These are phyloP conservation scores for Botrytis fabae DNA, from an alignment of 2,329 filamentous ascomycete species.

Conservation along the genomic window DNA sequence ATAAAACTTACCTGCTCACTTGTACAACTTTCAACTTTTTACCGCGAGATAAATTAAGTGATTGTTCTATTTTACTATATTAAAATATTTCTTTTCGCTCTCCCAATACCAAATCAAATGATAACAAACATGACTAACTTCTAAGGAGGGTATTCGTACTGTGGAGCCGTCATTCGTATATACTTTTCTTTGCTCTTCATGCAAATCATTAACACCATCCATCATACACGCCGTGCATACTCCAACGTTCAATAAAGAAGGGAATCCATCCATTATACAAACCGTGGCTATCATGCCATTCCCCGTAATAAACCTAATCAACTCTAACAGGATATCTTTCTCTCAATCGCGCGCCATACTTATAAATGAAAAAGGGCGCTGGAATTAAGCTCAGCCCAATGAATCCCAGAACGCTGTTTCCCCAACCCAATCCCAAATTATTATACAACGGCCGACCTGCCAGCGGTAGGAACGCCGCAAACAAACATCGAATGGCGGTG, in stretches of 20 bases:
- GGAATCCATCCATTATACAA: not conserved
- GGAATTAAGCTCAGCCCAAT: constrained; percentile 20
- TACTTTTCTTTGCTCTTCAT: not conserved
- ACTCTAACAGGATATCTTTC: constrained; percentile 20
- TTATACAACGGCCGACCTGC: constrained; percentile 45
- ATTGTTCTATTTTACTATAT: not conserved
- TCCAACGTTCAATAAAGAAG: not conserved
- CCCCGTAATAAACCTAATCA: not conserved
- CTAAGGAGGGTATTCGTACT: constrained; percentile 11
- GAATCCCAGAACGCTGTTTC: constrained; percentile 23
- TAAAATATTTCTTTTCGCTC: not conserved
- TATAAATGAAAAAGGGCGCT: constrained; percentile 12
- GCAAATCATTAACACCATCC: not conserved
- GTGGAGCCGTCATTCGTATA: not conserved
- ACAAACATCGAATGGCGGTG: constrained; percentile 46
- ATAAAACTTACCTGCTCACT: not conserved
- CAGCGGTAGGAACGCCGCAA: constrained; percentile 51
- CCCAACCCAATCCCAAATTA: constrained; percentile 21
- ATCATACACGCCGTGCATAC: not conserved
- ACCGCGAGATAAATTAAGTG: not conserved
- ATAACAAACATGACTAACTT: not conserved
- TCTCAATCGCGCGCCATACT: constrained; percentile 13
- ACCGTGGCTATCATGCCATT: no score
- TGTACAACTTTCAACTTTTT: not conserved
- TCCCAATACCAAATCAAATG: not conserved